These are phyloP conservation scores for Senna siamea DNA, from an alignment of 306 rosid genomes.

Conservation along the genomic window DNA sequence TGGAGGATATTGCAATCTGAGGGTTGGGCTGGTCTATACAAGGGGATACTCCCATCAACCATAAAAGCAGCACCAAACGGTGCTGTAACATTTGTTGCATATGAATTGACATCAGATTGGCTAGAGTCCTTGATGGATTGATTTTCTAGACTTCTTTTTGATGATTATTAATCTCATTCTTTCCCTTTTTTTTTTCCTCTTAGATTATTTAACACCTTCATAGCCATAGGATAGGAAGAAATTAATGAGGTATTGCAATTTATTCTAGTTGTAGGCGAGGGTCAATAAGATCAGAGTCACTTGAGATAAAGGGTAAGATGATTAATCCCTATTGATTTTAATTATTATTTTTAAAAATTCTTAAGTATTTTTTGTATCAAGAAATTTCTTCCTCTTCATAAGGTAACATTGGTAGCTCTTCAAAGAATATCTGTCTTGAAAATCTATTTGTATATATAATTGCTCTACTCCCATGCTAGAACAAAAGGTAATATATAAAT, in stretches of 20 bases:
- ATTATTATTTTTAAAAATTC: too few species aligned
- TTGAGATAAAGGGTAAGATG: not conserved
- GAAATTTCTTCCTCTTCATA: too few species aligned
- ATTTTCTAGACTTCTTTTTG: constrained; percentile 33
- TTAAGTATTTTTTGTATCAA: too few species aligned
- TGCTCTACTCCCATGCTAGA: too few species aligned
- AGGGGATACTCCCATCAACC: constrained; percentile 87
- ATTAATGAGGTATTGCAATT: not conserved
- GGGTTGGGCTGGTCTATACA: constrained; percentile 91
- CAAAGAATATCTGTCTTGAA: too few species aligned
- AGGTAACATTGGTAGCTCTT: too few species aligned
- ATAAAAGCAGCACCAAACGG: constrained; percentile 91
- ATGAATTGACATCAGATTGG: constrained; percentile 80
- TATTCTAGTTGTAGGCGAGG: not conserved
- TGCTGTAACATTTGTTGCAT: constrained; percentile 91
- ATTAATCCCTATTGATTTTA: too few species aligned
- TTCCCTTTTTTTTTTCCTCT: constrained; percentile 7
- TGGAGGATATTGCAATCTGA: constrained; percentile 57
- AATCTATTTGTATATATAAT: too few species aligned
- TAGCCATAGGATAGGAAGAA: constrained; percentile 8
- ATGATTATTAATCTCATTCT: constrained; percentile 38
- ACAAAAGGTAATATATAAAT: too few species aligned
- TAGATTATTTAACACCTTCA: not conserved
- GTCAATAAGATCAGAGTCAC: not conserved
- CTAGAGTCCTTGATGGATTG: constrained; percentile 64